Conservation (phyloP, 768 basidiomycete species). For the Serendipita sp. region DNA sequence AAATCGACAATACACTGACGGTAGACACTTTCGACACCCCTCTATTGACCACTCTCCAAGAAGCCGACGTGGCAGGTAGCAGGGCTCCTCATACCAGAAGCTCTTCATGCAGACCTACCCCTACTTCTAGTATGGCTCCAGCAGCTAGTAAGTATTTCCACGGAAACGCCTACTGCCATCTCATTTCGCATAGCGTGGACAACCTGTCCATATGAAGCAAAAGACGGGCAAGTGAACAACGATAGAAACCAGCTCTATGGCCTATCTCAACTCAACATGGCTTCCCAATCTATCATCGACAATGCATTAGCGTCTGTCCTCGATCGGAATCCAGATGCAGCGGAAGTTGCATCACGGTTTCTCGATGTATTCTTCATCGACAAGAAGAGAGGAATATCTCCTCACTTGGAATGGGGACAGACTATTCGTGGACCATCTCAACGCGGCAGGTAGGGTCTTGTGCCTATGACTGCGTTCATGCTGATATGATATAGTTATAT, state of each 20-base stretch:
- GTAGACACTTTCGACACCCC: not conserved
- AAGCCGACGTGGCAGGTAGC: not conserved
- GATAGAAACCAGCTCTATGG: slow-evolving; percentile 34
- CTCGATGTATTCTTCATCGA: slow-evolving; percentile 34
- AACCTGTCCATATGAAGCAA: slow-evolving; percentile 31
- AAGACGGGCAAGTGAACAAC: slow-evolving; percentile 40
- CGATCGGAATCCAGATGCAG: slow-evolving; percentile 19
- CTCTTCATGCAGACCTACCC: slow-evolving; percentile 5
- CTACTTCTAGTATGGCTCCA: slow-evolving; percentile 8
- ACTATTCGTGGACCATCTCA: slow-evolving; percentile 35
- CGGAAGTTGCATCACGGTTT: slow-evolving; percentile 33
- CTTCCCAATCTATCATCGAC: slow-evolving; percentile 30
- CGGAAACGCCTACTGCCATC: not conserved
- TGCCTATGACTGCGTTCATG: too few relatives aligned
- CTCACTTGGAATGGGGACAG: slow-evolving; percentile 41
- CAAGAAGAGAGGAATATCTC: slow-evolving; percentile 31
- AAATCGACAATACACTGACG: not conserved
- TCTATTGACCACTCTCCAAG: not conserved
- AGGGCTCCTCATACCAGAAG: not conserved
- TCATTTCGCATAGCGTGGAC: slow-evolving; percentile 21
- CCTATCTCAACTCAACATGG: slow-evolving; percentile 24
- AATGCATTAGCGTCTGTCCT: slow-evolving; percentile 30
- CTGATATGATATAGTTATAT: slow-evolving; percentile 22
- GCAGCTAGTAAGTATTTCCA: slow-evolving; percentile 8
- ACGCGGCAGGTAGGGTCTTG: slow-evolving; percentile 19